Percentiles rank a stretch among this genome's conserved stretches.
These are phyloP conservation scores for Dendrobium catenatum DNA, from an alignment of 106 monocot genomes.

Conservation along the genomic window DNA sequence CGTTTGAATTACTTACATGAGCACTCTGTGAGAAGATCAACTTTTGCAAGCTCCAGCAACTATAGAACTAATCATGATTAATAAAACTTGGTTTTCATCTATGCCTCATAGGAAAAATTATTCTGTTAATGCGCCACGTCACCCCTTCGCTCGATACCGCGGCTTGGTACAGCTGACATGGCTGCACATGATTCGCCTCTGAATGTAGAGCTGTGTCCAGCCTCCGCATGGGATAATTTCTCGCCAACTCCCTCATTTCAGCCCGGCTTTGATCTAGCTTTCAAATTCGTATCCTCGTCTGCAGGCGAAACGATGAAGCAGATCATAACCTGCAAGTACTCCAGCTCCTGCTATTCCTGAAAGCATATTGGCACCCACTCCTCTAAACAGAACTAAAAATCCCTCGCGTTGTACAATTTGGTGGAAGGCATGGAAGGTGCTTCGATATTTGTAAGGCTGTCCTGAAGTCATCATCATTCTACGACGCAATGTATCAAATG, in stretches of 20 bases:
- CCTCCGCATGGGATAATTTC: too few relatives aligned
- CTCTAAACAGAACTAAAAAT: conserved; percentile 55
- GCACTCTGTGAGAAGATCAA: background rate
- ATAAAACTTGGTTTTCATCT: background rate
- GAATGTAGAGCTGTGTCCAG: too few relatives aligned
- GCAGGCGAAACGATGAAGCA: conserved; percentile 42
- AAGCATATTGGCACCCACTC: conserved; percentile 81
- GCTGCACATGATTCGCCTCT: too few relatives aligned
- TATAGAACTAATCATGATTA: background rate
- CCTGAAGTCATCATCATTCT: conserved; percentile 97
- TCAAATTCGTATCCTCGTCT: conserved; percentile 28
- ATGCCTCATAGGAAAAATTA: too few relatives aligned
- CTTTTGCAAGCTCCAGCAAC: background rate
- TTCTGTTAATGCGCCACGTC: too few relatives aligned
- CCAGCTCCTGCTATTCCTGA: conserved; percentile 90
- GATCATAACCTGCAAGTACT: conserved; percentile 84
- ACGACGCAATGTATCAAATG: conserved; percentile 83
- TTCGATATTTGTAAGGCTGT: conserved; percentile 54
- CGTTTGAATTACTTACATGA: conserved; percentile 3
- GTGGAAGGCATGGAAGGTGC: conserved; percentile 47
- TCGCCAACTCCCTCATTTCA: background rate
- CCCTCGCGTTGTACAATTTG: conserved; percentile 60
- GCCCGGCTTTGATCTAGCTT: conserved; percentile 15
- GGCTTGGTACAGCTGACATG: too few relatives aligned
- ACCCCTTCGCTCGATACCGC: too few relatives aligned